These are phyloP conservation scores for Persicaria tinctoria DNA, from an alignment of 148 eudicot genomes.

Conservation along the genomic window DNA sequence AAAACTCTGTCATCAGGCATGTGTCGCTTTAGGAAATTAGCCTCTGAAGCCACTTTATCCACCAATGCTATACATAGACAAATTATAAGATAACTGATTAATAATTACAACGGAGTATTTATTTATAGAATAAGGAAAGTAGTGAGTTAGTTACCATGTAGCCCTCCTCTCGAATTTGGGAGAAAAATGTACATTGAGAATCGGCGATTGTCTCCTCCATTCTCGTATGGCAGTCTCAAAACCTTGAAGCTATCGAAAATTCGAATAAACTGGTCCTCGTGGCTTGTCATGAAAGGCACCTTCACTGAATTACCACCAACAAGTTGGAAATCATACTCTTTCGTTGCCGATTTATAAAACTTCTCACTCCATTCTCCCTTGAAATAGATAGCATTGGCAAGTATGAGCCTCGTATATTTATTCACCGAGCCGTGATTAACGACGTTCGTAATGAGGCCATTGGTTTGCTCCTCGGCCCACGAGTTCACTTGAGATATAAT, in stretches of 20 bases:
- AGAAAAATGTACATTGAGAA: conserved; percentile 16
- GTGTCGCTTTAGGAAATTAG: conserved; percentile 3
- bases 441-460: conserved; percentile 61
- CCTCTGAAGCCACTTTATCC: background rate
- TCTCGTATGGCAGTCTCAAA: conserved; percentile 7
- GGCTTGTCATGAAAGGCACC: conserved; percentile 87
- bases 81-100: no score
- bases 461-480: conserved; percentile 80
- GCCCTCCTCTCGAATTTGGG: conserved; percentile 12
- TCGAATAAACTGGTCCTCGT: conserved; percentile 34
- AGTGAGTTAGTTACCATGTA: background rate
- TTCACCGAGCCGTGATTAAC: conserved; percentile 60
- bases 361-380: conserved; percentile 71
- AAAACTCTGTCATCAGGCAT: background rate
- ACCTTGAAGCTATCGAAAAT: conserved; percentile 14
- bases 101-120: no score
- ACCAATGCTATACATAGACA: background rate
- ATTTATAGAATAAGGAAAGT: no score
- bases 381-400: conserved; percentile 85
- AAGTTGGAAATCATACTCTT: conserved; percentile 62
- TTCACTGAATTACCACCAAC: conserved; percentile 45
- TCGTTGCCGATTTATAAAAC: conserved; percentile 49
- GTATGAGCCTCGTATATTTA: conserved; percentile 48
- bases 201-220: conserved; percentile 5
- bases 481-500: conserved; percentile 50